A percentile compares a stretch with the other conserved stretches of the same genome.
These are phyloP conservation scores for Reutealis trisperma DNA, from an alignment of 345 rosid genomes.

Conservation along the genomic window DNA sequence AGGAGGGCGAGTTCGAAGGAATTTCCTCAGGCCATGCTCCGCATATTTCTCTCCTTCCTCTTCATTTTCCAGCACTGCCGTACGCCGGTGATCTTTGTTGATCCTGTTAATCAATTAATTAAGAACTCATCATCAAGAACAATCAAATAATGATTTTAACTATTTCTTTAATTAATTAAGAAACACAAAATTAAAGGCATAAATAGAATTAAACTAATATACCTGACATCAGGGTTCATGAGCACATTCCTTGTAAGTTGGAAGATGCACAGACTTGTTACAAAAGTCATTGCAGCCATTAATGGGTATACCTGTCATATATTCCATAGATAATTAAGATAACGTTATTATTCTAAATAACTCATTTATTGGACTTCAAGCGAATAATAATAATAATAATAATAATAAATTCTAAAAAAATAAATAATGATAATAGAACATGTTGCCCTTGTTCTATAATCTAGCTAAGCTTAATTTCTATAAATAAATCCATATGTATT, in stretches of 20 bases:
- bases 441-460: no score
- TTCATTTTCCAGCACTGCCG: slow-evolving; percentile 58
- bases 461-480: no score
- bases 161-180: no score
- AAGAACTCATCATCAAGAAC: not conserved
- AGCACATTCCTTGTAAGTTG: slow-evolving; percentile 65
- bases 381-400: no score
- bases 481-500: no score
- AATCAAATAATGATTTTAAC: not conserved
- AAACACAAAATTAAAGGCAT: no score
- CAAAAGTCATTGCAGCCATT: slow-evolving; percentile 77
- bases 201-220: not conserved
- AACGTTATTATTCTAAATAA: no score
- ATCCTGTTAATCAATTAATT: slow-evolving; percentile 38
- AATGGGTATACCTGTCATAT: slow-evolving; percentile 61
- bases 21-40: slow-evolving; percentile 65
- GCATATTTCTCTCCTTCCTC: slow-evolving; percentile 71
- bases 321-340: no score
- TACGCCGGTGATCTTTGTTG: slow-evolving; percentile 46
- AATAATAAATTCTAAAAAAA: no score
- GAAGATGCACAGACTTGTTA: slow-evolving; percentile 56
- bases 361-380: no score
- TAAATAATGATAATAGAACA: no score
- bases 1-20: slow-evolving; percentile 65
- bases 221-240: slow-evolving; percentile 76